A percentile compares a stretch with the other conserved stretches of the same genome.
Evolutionary conservation across 306 rosid genomes (phyloP).

Genomic region (Casuarina equisetifolia): DNA sequence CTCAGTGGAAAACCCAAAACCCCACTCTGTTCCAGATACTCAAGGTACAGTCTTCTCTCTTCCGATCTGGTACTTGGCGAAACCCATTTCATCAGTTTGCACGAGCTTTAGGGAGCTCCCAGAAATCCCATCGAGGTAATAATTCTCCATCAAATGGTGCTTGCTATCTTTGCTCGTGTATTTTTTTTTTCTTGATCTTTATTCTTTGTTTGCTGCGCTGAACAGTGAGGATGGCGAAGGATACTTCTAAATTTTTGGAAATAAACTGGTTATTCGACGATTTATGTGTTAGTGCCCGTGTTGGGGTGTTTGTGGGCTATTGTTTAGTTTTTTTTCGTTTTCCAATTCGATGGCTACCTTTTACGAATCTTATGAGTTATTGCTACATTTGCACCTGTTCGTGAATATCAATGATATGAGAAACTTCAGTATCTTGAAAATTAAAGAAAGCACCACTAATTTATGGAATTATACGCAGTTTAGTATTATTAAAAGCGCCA

Average conservation of each 20-base stretch:
- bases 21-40: not conserved
- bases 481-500: too few relatives aligned
- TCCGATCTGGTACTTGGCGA: not conserved
- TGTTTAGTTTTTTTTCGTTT: not conserved
- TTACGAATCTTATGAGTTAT: not conserved
- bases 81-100: not conserved
- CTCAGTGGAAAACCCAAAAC: not conserved
- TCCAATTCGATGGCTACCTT: not conserved
- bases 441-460: too few relatives aligned
- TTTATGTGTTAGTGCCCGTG: not conserved
- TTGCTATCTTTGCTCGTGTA: not conserved
- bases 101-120: not conserved
- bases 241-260: not conserved
- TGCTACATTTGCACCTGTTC: not conserved
- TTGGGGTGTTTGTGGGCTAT: not conserved
- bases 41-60: not conserved
- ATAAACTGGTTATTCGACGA: not conserved
- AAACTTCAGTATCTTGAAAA: too few relatives aligned
- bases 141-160: not conserved
- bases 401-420: too few relatives aligned
- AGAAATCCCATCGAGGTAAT: constrained; percentile 1
- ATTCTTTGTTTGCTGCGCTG: not conserved
- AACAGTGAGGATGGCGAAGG: not conserved
- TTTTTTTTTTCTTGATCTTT: not conserved
- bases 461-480: too few relatives aligned